Percentiles rank a stretch among this genome's conserved stretches.
phyloP scores from a whole-genome alignment of 352 stramenopile genomes.

The Globisporangium takayamanum region DNA sequence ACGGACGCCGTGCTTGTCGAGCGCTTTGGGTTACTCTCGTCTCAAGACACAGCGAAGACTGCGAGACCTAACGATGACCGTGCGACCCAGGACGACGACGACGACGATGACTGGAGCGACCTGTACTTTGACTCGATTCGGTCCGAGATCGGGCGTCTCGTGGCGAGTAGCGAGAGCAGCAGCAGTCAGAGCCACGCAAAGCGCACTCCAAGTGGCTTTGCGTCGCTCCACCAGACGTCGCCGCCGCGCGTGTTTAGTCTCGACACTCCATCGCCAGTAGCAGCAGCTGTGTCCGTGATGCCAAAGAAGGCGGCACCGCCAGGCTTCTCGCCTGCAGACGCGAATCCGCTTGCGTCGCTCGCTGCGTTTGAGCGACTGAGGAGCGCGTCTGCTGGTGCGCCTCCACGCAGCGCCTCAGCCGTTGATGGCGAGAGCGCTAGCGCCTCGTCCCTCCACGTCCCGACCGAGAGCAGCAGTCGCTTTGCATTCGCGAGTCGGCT shows the following conservation, averaged over 20 bases:
- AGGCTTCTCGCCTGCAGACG: constrained; percentile 54
- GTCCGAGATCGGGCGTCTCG: constrained; percentile 16
- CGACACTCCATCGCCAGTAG: background rate
- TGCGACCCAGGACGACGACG: background rate
- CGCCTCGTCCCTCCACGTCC: background rate
- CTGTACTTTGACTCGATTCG: constrained; percentile 21
- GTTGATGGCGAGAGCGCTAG: background rate
- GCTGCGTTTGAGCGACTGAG: constrained; percentile 43
- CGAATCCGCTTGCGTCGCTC: constrained; percentile 37
- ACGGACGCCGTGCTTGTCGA: constrained; percentile 8
- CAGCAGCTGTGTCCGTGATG: background rate
- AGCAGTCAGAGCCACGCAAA: background rate
- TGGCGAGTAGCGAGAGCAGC: constrained; percentile 1
- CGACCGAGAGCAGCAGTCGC: constrained; percentile 6
- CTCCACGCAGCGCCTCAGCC: too few relatives aligned
- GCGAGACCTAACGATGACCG: background rate
- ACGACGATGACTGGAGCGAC: constrained; percentile 16
- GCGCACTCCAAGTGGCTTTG: background rate
- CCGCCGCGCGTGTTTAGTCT: background rate
- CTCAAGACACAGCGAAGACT: background rate
- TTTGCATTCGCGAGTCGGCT: constrained; percentile 33
- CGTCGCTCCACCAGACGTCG: background rate
- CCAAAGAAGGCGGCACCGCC: constrained; percentile 32
- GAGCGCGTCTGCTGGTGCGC: background rate
- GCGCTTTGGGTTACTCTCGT: background rate